Base-by-base conservation (phyloP, 2,329 filamentous ascomycete species). In the Arthroderma uncinatum region DNA sequence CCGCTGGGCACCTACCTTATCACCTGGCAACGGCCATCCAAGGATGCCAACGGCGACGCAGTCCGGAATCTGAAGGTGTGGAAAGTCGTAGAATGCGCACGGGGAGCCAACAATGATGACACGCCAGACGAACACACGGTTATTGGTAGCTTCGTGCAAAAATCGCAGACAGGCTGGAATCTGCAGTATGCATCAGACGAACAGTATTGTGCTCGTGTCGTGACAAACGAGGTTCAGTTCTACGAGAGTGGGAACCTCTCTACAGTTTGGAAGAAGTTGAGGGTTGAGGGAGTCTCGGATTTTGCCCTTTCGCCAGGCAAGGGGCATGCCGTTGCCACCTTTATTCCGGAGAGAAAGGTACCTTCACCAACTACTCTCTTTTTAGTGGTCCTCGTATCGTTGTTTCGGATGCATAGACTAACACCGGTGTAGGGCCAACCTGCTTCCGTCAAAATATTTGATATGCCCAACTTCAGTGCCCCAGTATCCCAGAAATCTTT, bases 171-270 rank as follows among this genome's bases (percentile, higher is more conserved):
- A 48, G 89, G 91, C 67, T 97, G 92, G 92, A 97, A 96, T 71
- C 79, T 98, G 69, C 92, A 97, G 75, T 98, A 97, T 74, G 95
- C 91, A 30, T 81, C 83, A 59, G 93, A 98, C 70, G 93, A 98
- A 79, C 82, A 84, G 71, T 92, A 89, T 72, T 97, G 92, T 72
- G 93, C 92, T 63, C 89, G 93, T 64, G 80, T 85, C 61, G 92
- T 97, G 66, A 96, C 89, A 72, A 98, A 98, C 71, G 91, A 97
- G 78, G 88, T 98, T 57, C 93, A 97, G 67, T 95, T 98, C 73
- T 97, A 92, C 77, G 82, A 95, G 74, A 93, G 89, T 71, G 81
- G 86, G 63, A 85, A 97, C 70, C 78, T 97, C 68, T 78, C 80
- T 64, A 91, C 83, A 52, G 89, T 95, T 61, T 96, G 91, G 90